Percentiles rank a stretch among this genome's conserved stretches.
phyloP scores from a whole-genome alignment of 768 basidiomycete species.

The Glaciozyma antarctica region DNA sequence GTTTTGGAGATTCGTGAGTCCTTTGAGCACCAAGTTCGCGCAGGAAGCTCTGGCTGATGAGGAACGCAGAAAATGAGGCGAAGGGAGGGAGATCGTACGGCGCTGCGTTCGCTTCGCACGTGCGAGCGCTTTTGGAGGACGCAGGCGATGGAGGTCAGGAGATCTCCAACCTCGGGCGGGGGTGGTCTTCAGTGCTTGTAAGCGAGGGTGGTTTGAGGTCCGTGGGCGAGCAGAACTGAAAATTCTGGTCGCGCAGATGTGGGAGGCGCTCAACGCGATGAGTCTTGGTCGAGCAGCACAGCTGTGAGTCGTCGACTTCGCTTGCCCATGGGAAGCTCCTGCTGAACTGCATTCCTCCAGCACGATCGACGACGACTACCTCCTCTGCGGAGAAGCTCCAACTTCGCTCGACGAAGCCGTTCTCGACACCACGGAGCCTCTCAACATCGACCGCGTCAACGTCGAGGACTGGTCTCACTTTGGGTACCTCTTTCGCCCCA shows the following conservation, averaged over 20 bases:
- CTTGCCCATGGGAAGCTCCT: too few species aligned
- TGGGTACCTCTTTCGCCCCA: constrained; percentile 23
- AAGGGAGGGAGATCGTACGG: constrained; percentile 24
- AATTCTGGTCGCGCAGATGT: constrained; percentile 6
- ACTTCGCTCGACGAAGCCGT: constrained; percentile 22
- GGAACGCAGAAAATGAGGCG: constrained; percentile 14
- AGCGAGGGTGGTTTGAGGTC: background rate
- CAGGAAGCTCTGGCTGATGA: background rate
- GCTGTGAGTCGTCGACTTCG: background rate
- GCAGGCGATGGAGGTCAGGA: constrained; percentile 6
- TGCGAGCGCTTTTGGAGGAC: constrained; percentile 19
- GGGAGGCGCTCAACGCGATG: constrained; percentile 22
- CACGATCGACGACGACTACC: constrained; percentile 24
- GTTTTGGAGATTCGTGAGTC: constrained; percentile 25
- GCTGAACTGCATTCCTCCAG: too few species aligned
- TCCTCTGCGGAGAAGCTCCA: constrained; percentile 21
- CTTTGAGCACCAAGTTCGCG: background rate
- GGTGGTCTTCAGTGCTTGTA: constrained; percentile 24
- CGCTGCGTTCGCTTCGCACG: constrained; percentile 25
- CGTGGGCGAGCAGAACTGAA: too few species aligned
- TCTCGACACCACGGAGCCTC: constrained; percentile 22
- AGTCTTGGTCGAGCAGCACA: constrained; percentile 21
- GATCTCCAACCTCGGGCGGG: constrained; percentile 18
- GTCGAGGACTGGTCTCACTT: constrained; percentile 27
- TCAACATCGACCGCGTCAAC: constrained; percentile 1